phyloP scores from a whole-genome alignment of 805 yeast species.

The Zygosaccharomyces kombuchaensis region DNA sequence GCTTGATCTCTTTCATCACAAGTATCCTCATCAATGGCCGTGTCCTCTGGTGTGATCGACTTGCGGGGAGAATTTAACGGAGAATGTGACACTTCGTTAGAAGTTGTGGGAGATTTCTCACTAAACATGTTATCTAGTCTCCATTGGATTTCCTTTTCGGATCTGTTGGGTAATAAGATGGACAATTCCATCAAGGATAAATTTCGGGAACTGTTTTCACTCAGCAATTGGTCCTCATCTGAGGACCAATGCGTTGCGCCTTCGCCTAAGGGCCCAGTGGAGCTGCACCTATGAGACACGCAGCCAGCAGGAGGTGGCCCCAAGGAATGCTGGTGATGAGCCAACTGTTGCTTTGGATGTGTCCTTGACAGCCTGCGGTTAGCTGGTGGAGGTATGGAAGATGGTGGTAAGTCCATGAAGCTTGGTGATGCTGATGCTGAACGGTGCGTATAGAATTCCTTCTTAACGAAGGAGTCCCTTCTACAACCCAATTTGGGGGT shows the following conservation, averaged over 20 bases:
- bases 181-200: constrained; percentile 68
- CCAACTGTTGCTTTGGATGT: constrained; percentile 5
- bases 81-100: constrained; percentile 11
- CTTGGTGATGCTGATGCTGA: constrained; percentile 11
- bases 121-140: constrained; percentile 47
- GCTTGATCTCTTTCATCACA: constrained; percentile 15
- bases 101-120: constrained; percentile 10
- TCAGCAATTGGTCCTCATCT: constrained; percentile 69
- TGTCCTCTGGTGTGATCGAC: constrained; percentile 20
- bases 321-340: constrained; percentile 3
- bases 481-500: constrained; percentile 15
- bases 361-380: constrained; percentile 11
- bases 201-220: constrained; percentile 52
- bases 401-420: constrained; percentile 22
- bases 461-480: constrained; percentile 26
- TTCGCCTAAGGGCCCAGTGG: constrained; percentile 6
- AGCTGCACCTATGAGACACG: not conserved
- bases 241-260: constrained; percentile 37
- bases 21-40: constrained; percentile 23
- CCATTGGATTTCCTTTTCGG: constrained; percentile 68
- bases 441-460: constrained; percentile 11
- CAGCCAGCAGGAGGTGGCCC: constrained; percentile 1
- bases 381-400: constrained; percentile 8
- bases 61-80: constrained; percentile 24
- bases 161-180: constrained; percentile 64